Evolutionary conservation across 2,329 filamentous ascomycete species (phyloP).

Genomic region (Fusarium camptoceras): DNA sequence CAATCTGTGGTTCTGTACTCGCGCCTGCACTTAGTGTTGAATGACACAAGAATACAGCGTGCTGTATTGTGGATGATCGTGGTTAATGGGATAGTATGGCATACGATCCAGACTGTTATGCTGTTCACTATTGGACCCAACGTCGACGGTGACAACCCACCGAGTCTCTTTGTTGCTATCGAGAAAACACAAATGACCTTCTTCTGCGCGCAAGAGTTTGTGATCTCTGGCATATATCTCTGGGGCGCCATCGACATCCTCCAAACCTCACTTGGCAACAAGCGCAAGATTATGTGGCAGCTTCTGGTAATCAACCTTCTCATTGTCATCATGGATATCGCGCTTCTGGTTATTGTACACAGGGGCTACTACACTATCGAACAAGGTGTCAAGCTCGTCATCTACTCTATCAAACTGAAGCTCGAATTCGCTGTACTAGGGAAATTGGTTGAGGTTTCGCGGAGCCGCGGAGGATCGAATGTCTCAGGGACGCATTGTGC

Average conservation of each 20-base stretch:
- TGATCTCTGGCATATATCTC: conserved; percentile 17
- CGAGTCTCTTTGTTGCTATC: conserved; percentile 3
- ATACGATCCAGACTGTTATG: conserved; percentile 16
- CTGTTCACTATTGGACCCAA: conserved; percentile 3
- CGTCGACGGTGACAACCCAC: neutral
- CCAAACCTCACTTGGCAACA: conserved; percentile 23
- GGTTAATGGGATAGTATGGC: conserved; percentile 21
- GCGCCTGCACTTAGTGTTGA: conserved; percentile 1
- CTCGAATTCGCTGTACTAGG: conserved; percentile 53
- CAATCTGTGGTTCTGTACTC: conserved; percentile 22
- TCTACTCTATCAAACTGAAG: conserved; percentile 49
- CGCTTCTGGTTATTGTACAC: conserved; percentile 28
- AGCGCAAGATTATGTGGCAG: conserved; percentile 28
- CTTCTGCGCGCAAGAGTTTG: conserved; percentile 24
- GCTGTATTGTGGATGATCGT: conserved; percentile 28
- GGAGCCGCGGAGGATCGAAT: conserved; percentile 20
- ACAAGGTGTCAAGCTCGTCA: conserved; percentile 20
- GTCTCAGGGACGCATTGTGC: neutral
- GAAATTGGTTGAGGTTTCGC: conserved; percentile 51
- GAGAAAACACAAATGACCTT: conserved; percentile 25
- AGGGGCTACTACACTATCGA: conserved; percentile 12
- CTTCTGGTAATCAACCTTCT: conserved; percentile 25
- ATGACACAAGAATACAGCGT: neutral
- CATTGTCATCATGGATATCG: conserved; percentile 36
- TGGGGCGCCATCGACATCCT: conserved; percentile 20